Percentiles rank a stretch among this genome's conserved stretches.
phyloP scores from a whole-genome alignment of 2,329 filamentous ascomycete species.

The Shiraia bambusicola region DNA sequence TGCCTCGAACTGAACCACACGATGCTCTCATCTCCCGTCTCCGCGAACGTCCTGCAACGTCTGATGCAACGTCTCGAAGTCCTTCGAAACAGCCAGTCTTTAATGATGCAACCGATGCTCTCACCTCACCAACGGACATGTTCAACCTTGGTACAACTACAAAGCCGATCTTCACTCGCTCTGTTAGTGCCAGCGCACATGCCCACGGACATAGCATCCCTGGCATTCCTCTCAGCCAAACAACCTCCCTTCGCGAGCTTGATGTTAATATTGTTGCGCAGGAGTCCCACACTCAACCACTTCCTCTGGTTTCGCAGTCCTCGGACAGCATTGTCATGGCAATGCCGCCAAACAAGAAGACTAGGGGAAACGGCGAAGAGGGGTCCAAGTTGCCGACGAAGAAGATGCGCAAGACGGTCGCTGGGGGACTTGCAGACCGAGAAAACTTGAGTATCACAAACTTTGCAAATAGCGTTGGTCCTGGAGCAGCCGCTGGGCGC shows the following conservation, averaged over 20 bases:
- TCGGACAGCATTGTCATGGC: constrained; percentile 30
- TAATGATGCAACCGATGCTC: constrained; percentile 50
- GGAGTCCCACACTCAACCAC: constrained; percentile 33
- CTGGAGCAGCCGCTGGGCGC: constrained; percentile 37
- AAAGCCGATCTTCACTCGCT: constrained; percentile 29
- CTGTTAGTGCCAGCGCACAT: constrained; percentile 24
- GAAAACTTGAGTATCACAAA: constrained; percentile 46
- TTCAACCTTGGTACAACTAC: constrained; percentile 21
- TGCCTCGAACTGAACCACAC: constrained; percentile 74
- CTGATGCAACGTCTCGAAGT: constrained; percentile 34
- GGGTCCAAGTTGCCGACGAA: constrained; percentile 50
- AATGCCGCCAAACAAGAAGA: constrained; percentile 48
- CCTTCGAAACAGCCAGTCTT: constrained; percentile 57
- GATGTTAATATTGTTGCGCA: constrained; percentile 50
- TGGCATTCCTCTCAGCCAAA: constrained; percentile 24
- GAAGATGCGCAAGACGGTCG: constrained; percentile 48
- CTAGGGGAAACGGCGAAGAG: constrained; percentile 37
- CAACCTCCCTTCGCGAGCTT: constrained; percentile 48
- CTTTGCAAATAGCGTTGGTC: constrained; percentile 45
- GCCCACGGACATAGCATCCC: constrained; percentile 19
- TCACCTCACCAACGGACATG: constrained; percentile 31
- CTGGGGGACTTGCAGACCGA: constrained; percentile 40
- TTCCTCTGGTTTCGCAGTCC: constrained; percentile 36
- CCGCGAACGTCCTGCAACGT: constrained; percentile 39
- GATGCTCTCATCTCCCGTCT: constrained; percentile 57